Evolutionary conservation across 352 stramenopile genomes (phyloP).

Genomic region (Phytophthora sojae): DNA sequence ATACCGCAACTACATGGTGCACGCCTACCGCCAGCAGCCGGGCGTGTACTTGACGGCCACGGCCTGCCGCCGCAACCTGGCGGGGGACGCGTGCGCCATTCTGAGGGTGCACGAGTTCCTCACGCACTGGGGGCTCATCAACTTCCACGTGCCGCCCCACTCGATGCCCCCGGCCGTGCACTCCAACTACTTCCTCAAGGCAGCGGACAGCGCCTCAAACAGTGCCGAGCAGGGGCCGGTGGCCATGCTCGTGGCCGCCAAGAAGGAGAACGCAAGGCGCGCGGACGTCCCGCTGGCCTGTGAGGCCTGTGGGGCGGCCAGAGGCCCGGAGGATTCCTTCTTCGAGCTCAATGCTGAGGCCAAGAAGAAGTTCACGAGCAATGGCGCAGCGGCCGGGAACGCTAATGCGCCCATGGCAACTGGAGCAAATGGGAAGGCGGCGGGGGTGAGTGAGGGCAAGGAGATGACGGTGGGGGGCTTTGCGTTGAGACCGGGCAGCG

Average conservation of each 20-base stretch:
- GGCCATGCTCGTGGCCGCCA: constrained; percentile 45
- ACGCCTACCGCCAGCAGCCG: constrained; percentile 81
- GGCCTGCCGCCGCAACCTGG: constrained; percentile 83
- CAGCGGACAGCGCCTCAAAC: constrained; percentile 5
- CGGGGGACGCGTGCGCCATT: constrained; percentile 84
- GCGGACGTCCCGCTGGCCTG: constrained; percentile 38
- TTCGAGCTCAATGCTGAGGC: constrained; percentile 70
- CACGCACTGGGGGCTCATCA: constrained; percentile 88
- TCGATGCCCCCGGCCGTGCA: constrained; percentile 62
- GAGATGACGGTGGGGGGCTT: constrained; percentile 59
- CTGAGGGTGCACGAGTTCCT: constrained; percentile 88
- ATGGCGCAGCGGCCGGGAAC: constrained; percentile 15
- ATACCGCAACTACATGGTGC: constrained; percentile 90
- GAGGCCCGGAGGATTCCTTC: constrained; percentile 38
- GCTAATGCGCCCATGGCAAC: constrained; percentile 10
- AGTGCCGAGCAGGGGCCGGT: constrained; percentile 10
- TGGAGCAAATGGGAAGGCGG: constrained; percentile 24
- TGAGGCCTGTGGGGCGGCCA: constrained; percentile 56
- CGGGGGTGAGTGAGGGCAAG: constrained; percentile 31
- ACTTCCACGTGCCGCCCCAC: constrained; percentile 84
- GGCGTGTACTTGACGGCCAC: constrained; percentile 85
- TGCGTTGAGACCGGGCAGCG: constrained; percentile 57
- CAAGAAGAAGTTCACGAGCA: constrained; percentile 57
- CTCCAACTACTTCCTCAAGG: constrained; percentile 62
- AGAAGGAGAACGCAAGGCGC: constrained; percentile 33